Evolutionary conservation across 306 rosid species (phyloP).

Genomic region (Neltuma alba): DNA sequence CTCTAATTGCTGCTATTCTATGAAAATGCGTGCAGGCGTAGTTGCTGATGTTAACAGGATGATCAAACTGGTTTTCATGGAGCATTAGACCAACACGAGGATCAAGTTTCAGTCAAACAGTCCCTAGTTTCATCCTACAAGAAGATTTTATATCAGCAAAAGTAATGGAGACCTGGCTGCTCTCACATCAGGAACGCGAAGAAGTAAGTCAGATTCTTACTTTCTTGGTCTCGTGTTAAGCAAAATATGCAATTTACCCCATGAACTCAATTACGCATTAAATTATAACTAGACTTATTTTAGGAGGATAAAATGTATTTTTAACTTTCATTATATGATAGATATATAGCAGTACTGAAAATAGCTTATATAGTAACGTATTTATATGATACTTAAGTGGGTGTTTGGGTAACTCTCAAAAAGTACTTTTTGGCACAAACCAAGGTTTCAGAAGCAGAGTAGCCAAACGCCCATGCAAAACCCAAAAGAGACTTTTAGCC

Average conservation of each 20-base stretch:
- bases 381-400: not conserved
- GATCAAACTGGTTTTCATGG: constrained; percentile 31
- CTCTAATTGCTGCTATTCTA: constrained; percentile 20
- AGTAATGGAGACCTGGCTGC: constrained; percentile 27
- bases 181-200: constrained; percentile 35
- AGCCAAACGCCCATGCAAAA: too few species aligned
- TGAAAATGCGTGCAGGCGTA: constrained; percentile 56
- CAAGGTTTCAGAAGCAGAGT: too few species aligned
- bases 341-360: not conserved
- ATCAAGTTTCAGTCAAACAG: constrained; percentile 62
- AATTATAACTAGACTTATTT: too few species aligned
- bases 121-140: constrained; percentile 61
- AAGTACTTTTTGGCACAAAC: too few species aligned
- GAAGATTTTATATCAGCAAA: constrained; percentile 49
- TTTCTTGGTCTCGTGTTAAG: not conserved
- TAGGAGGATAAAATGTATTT: not conserved
- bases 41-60: constrained; percentile 60
- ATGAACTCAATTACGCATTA: too few species aligned
- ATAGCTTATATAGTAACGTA: not conserved
- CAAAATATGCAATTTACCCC: too few species aligned
- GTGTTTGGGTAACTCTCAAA: too few species aligned
- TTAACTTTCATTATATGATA: not conserved
- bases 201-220: constrained; percentile 39
- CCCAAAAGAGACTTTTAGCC: too few species aligned
- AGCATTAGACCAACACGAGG: constrained; percentile 50